phyloP scores from a whole-genome alignment of 352 stramenopile species.

The Globisporangium solare region DNA sequence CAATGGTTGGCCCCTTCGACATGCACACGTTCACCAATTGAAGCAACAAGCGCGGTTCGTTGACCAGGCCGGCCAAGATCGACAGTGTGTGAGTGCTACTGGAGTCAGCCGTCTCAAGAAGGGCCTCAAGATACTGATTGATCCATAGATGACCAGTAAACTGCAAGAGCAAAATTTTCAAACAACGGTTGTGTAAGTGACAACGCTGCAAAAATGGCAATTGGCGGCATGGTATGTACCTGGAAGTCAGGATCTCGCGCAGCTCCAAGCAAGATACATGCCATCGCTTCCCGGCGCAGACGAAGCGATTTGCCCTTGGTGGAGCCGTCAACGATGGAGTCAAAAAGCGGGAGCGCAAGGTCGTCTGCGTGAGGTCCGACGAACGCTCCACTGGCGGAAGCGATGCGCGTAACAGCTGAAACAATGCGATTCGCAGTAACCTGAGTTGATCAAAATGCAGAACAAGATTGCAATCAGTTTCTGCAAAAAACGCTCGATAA shows the following conservation, averaged over 20 bases:
- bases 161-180: constrained; percentile 9
- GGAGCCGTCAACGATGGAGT: constrained; percentile 41
- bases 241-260: constrained; percentile 30
- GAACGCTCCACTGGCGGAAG: constrained; percentile 30
- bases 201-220: not conserved
- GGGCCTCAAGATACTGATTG: constrained; percentile 31
- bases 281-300: constrained; percentile 41
- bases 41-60: constrained; percentile 24
- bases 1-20: constrained; percentile 28
- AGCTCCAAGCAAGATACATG: constrained; percentile 40
- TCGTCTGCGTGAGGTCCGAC: constrained; percentile 43
- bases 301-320: constrained; percentile 46
- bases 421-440: constrained; percentile 45
- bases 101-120: constrained; percentile 42
- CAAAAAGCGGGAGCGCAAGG: constrained; percentile 35
- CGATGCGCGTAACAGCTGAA: constrained; percentile 42
- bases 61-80: constrained; percentile 34
- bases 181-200: not conserved
- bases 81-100: constrained; percentile 46
- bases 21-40: constrained; percentile 39
- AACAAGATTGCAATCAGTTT: not conserved
- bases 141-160: constrained; percentile 41
- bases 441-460: constrained; percentile 11
- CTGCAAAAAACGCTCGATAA: not conserved
- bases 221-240: constrained; percentile 17